phyloP scores from a whole-genome alignment of 2,329 filamentous ascomycete species.

The Ophiostoma sp. region DNA sequence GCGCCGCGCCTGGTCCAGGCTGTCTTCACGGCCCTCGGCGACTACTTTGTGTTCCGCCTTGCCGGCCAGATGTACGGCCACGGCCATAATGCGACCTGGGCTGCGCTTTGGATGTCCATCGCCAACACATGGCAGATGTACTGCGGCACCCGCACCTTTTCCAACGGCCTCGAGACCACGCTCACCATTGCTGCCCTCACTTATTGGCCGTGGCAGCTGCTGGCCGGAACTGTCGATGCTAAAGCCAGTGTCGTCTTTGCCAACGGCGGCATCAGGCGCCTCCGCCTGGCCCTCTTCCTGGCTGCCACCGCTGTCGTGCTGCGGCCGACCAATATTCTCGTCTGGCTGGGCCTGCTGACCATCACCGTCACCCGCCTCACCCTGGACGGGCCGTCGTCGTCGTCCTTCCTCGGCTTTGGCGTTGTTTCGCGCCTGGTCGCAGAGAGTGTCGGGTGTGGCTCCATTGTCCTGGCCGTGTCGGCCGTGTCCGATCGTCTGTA shows the following conservation, averaged over 20 bases:
- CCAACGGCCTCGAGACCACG: constrained; percentile 88
- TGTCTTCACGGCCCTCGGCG: constrained; percentile 67
- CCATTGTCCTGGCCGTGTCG: constrained; percentile 58
- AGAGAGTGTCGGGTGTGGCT: constrained; percentile 61
- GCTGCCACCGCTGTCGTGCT: constrained; percentile 80
- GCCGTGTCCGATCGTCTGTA: constrained; percentile 67
- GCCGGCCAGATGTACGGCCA: constrained; percentile 67
- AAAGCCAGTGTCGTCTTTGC: constrained; percentile 34
- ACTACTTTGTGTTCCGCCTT: constrained; percentile 85
- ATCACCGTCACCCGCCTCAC: constrained; percentile 39
- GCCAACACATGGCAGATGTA: constrained; percentile 95
- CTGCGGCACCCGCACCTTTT: constrained; percentile 86
- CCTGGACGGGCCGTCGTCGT: constrained; percentile 38
- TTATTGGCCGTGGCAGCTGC: constrained; percentile 80
- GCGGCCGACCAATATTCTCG: constrained; percentile 80
- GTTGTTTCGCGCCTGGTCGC: constrained; percentile 51
- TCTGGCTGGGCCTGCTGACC: constrained; percentile 68
- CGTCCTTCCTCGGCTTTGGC: constrained; percentile 39
- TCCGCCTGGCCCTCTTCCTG: constrained; percentile 62
- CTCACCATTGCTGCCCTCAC: constrained; percentile 74
- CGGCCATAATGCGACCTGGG: constrained; percentile 58
- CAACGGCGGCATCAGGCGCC: constrained; percentile 23
- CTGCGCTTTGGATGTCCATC: constrained; percentile 65
- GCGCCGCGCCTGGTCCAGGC: constrained; percentile 74
- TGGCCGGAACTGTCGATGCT: constrained; percentile 39